These are phyloP conservation scores for Canavalia ensiformis DNA, from an alignment of 306 rosid species.

Conservation along the genomic window DNA sequence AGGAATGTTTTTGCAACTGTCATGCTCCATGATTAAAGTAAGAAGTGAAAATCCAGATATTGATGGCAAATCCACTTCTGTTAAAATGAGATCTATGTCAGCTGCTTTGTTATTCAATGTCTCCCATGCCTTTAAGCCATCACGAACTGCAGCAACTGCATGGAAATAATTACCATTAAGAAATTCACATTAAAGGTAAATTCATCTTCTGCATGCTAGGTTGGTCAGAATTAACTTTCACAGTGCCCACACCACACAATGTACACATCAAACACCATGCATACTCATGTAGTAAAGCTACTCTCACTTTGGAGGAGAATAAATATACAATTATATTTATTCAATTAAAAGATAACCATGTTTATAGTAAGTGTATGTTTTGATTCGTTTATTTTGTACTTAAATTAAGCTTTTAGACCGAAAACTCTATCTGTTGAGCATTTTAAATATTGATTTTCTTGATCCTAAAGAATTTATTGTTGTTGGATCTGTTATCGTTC, in stretches of 20 bases:
- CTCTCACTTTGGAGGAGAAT: background rate
- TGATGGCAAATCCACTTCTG: slow-evolving; percentile 83
- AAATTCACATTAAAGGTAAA: slow-evolving; percentile 24
- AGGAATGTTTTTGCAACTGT: slow-evolving; percentile 76
- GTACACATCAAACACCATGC: background rate
- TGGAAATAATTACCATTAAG: slow-evolving; percentile 19
- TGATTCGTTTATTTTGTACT: background rate
- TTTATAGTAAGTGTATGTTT: background rate
- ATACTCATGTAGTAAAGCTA: background rate
- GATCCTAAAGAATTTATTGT: background rate
- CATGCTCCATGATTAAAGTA: slow-evolving; percentile 72
- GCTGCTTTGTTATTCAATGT: slow-evolving; percentile 65
- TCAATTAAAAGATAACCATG: background rate
- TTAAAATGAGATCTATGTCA: slow-evolving; percentile 73
- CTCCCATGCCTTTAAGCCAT: slow-evolving; percentile 89
- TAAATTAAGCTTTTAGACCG: background rate
- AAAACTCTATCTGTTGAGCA: background rate
- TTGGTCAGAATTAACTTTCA: slow-evolving; percentile 34
- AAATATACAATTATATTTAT: background rate
- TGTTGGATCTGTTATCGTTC: background rate
- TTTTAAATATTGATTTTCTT: background rate
- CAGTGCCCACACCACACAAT: slow-evolving; percentile 9
- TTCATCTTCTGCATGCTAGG: background rate
- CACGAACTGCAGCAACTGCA: slow-evolving; percentile 77
- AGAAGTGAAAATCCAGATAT: slow-evolving; percentile 85